These are phyloP conservation scores for Coniosporium uncinatum DNA, from an alignment of 2,329 filamentous ascomycete genomes.

Conservation along the genomic window DNA sequence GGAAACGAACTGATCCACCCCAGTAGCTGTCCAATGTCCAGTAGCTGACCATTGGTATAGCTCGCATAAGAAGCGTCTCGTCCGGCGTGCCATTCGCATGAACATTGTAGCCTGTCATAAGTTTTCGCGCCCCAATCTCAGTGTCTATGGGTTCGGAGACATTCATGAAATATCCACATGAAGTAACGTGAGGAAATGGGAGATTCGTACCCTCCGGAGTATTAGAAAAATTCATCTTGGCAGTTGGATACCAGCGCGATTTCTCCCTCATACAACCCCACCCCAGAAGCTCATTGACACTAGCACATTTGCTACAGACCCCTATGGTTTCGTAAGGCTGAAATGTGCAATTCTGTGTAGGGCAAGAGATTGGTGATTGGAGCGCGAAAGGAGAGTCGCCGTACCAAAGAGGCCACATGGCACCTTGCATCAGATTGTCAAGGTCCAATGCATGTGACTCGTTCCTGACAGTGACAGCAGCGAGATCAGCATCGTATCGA, in stretches of 20 bases:
- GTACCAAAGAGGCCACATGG: too few relatives aligned
- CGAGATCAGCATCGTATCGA: too few relatives aligned
- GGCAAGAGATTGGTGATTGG: background rate
- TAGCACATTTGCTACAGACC: slow-evolving; percentile 5
- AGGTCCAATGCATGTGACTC: too few relatives aligned
- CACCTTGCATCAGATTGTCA: too few relatives aligned
- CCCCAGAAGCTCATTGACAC: background rate
- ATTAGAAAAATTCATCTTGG: background rate
- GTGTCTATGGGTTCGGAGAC: too few relatives aligned
- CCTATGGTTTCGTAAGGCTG: slow-evolving; percentile 4
- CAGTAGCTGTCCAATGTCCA: background rate
- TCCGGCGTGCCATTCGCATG: background rate
- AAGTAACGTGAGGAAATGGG: background rate
- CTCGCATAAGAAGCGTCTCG: background rate
- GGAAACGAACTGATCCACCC: background rate
- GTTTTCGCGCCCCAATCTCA: background rate
- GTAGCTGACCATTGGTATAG: background rate
- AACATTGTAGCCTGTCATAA: slow-evolving; percentile 6
- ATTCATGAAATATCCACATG: slow-evolving; percentile 8
- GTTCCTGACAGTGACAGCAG: too few relatives aligned
- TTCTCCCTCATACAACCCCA: slow-evolving; percentile 2
- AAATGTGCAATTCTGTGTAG: slow-evolving; percentile 6
- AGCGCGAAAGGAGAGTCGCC: too few relatives aligned
- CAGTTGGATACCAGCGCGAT: too few relatives aligned
- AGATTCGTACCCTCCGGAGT: background rate